These are phyloP conservation scores for Talaromyces funiculosus DNA, from an alignment of 2,329 filamentous ascomycete genomes.

Conservation along the genomic window DNA sequence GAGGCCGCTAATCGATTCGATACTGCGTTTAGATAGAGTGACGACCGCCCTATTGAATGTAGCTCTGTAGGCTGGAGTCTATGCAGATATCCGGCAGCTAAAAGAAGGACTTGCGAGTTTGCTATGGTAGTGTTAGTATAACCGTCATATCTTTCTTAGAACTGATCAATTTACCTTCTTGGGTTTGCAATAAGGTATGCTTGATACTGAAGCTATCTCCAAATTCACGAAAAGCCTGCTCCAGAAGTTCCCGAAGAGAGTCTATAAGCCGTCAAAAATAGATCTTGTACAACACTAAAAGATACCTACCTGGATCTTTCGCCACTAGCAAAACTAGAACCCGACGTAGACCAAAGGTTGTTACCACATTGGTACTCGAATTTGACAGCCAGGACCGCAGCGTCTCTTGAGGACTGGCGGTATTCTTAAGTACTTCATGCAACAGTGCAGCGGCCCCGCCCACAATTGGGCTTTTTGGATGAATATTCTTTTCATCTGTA, in stretches of 20 bases:
- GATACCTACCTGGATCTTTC: constrained; percentile 44
- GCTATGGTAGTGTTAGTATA: constrained; percentile 46
- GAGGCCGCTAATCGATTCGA: constrained; percentile 80
- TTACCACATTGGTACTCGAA: constrained; percentile 60
- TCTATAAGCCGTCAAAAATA: constrained; percentile 55
- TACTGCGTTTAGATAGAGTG: constrained; percentile 67
- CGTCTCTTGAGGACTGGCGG: constrained; percentile 47
- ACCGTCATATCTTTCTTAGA: background rate
- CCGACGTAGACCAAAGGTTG: constrained; percentile 60
- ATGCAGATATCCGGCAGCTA: constrained; percentile 71
- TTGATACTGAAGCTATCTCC: constrained; percentile 82
- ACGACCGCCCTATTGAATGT: constrained; percentile 63
- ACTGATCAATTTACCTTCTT: constrained; percentile 60
- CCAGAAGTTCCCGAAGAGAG: constrained; percentile 50
- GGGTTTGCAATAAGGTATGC: constrained; percentile 75
- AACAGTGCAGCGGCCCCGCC: constrained; percentile 57
- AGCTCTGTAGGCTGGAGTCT: constrained; percentile 62
- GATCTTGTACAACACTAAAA: constrained; percentile 52
- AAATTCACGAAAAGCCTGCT: constrained; percentile 64
- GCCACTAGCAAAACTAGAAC: constrained; percentile 56
- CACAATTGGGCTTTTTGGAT: constrained; percentile 33
- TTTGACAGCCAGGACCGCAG: constrained; percentile 61
- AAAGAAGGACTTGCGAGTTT: constrained; percentile 70
- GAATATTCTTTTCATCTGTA: constrained; percentile 14
- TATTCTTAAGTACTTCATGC: constrained; percentile 43